phyloP scores from a whole-genome alignment of 2,329 filamentous ascomycete genomes.

The Drechslerella dactyloides region DNA sequence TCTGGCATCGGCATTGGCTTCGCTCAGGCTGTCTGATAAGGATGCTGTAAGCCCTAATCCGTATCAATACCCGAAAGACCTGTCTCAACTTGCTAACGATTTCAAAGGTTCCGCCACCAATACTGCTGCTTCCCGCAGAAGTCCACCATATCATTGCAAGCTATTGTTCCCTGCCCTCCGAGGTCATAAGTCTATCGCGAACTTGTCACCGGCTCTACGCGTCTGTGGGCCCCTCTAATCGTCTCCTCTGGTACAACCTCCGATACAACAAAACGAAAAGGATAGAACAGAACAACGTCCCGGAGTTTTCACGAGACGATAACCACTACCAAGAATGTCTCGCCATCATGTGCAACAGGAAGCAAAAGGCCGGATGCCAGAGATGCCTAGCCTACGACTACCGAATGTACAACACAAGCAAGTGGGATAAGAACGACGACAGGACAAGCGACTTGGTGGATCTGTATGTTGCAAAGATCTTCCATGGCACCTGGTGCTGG shows the following conservation, averaged over 20 bases:
- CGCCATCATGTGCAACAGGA: constrained; percentile 35
- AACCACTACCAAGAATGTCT: constrained; percentile 39
- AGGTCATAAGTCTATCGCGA: constrained; percentile 24
- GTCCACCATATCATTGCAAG: constrained; percentile 36
- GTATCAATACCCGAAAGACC: not conserved
- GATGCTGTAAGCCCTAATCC: not conserved
- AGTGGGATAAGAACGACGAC: constrained; percentile 23
- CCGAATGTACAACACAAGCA: constrained; percentile 12
- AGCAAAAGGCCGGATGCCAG: constrained; percentile 16
- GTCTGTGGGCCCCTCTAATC: constrained; percentile 33
- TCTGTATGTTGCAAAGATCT: constrained; percentile 28
- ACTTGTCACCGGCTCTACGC: constrained; percentile 35
- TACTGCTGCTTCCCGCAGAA: constrained; percentile 38
- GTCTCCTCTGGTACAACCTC: constrained; percentile 33
- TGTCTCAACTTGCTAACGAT: not conserved
- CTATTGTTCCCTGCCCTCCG: constrained; percentile 11
- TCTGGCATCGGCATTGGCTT: not conserved
- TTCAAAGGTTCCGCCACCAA: constrained; percentile 4
- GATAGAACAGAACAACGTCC: not conserved
- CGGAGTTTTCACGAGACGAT: constrained; percentile 1
- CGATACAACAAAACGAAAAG: constrained; percentile 6
- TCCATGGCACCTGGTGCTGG: constrained; percentile 38
- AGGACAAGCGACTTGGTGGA: constrained; percentile 26
- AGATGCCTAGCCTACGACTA: constrained; percentile 22
- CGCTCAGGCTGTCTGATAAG: not conserved